Conservation (phyloP, 345 rosid genomes). For the Brassica cretica region DNA sequence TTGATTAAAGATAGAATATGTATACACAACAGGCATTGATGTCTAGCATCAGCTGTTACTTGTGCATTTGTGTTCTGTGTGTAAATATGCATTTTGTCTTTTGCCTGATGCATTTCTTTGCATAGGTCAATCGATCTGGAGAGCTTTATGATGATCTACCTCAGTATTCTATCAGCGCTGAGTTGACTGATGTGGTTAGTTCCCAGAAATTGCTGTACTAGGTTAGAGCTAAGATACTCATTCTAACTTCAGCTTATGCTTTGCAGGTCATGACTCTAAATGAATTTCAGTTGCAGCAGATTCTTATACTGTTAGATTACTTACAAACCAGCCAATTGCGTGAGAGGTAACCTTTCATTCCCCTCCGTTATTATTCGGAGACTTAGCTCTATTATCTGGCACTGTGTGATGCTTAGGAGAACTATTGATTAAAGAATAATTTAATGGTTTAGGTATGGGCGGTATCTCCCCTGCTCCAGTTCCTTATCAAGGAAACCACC, state of each 20-base stretch:
- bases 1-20: not conserved
- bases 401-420: not conserved
- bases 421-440: not conserved
- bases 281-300: constrained; percentile 74
- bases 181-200: constrained; percentile 70
- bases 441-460: constrained; percentile 66
- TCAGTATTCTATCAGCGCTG: constrained; percentile 72
- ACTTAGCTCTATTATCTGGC: not conserved
- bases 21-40: constrained; percentile 8
- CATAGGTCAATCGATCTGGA: constrained; percentile 75
- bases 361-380: constrained; percentile 1
- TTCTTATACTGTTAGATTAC: constrained; percentile 71
- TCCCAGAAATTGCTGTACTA: constrained; percentile 1
- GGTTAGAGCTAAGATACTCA: constrained; percentile 16
- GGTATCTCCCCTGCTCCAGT: constrained; percentile 74
- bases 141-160: constrained; percentile 68
- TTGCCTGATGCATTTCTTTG: constrained; percentile 13
- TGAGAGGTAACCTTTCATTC: constrained; percentile 61
- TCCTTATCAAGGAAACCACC: constrained; percentile 55
- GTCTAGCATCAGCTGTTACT: constrained; percentile 11
- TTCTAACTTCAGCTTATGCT: constrained; percentile 14
- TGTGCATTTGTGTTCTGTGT: constrained; percentile 19
- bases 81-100: not conserved
- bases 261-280: constrained; percentile 60
- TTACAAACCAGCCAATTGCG: constrained; percentile 63